phyloP scores from a whole-genome alignment of 495 filamentous ascomycete genomes.

The Tricharina praecox region DNA sequence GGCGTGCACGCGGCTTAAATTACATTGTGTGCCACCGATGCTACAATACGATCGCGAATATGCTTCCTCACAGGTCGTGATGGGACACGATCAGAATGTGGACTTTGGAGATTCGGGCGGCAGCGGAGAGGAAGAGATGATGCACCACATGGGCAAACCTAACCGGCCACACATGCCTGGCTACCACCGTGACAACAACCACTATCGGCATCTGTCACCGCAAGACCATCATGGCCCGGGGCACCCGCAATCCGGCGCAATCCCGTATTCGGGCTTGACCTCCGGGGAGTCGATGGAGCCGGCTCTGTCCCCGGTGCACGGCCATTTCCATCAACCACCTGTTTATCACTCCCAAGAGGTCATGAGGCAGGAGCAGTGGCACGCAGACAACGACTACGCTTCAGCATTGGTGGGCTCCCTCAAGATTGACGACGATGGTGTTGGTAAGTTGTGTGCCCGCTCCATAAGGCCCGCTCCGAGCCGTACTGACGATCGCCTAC shows the following conservation, averaged over 20 bases:
- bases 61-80: slow-evolving; percentile 29
- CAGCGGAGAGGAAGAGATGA: slow-evolving; percentile 40
- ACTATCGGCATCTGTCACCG: slow-evolving; percentile 17
- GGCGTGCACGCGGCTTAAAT: slow-evolving; percentile 77
- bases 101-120: slow-evolving; percentile 32
- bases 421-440: slow-evolving; percentile 72
- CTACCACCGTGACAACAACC: slow-evolving; percentile 15
- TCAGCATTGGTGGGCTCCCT: slow-evolving; percentile 54
- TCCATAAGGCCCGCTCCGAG: slow-evolving; percentile 2
- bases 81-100: slow-evolving; percentile 23
- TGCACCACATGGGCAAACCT: slow-evolving; percentile 30
- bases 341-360: slow-evolving; percentile 16
- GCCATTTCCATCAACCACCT: slow-evolving; percentile 18
- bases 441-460: slow-evolving; percentile 46
- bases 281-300: slow-evolving; percentile 18
- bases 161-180: slow-evolving; percentile 14
- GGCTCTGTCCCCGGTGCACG: slow-evolving; percentile 18
- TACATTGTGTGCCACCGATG: slow-evolving; percentile 83
- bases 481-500: not conserved
- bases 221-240: slow-evolving; percentile 16
- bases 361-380: slow-evolving; percentile 4
- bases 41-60: slow-evolving; percentile 70
- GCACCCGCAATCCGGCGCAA: slow-evolving; percentile 8
- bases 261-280: slow-evolving; percentile 14
- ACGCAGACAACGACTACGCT: slow-evolving; percentile 9